Conservation (phyloP, 1,284 basidiomycete genomes). For the Amylostereum chailletii region DNA sequence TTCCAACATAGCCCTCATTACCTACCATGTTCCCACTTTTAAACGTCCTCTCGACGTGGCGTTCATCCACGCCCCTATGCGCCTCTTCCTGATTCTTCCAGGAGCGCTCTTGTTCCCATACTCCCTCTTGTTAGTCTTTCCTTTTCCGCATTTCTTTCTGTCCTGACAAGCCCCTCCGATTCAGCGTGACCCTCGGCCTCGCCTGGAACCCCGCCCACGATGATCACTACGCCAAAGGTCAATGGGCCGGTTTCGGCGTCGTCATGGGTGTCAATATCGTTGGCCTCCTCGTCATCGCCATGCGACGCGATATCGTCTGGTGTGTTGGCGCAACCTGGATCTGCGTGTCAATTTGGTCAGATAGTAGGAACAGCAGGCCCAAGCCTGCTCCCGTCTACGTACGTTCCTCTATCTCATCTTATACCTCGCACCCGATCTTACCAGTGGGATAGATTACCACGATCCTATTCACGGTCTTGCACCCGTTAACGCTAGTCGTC, state of each 20-base stretch:
- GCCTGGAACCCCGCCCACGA: slow-evolving; percentile 33
- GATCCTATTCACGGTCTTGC: slow-evolving; percentile 50
- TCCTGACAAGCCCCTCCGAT: neutral
- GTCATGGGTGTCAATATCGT: slow-evolving; percentile 50
- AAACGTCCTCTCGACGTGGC: slow-evolving; percentile 52
- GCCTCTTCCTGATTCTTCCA: slow-evolving; percentile 60
- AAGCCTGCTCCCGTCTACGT: slow-evolving; percentile 59
- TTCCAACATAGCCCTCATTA: slow-evolving; percentile 56
- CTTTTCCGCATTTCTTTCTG: neutral
- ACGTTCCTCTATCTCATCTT: slow-evolving; percentile 17
- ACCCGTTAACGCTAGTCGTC: slow-evolving; percentile 43
- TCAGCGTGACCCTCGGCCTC: slow-evolving; percentile 47
- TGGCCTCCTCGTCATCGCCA: slow-evolving; percentile 41
- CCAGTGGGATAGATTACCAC: slow-evolving; percentile 36
- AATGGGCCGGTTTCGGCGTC: slow-evolving; percentile 57
- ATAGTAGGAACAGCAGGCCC: slow-evolving; percentile 25
- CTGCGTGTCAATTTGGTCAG: slow-evolving; percentile 50
- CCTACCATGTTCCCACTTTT: slow-evolving; percentile 53
- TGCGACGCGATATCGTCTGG: slow-evolving; percentile 62
- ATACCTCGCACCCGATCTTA: neutral
- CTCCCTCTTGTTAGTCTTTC: slow-evolving; percentile 38
- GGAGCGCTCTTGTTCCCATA: slow-evolving; percentile 38
- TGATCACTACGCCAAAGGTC: slow-evolving; percentile 39
- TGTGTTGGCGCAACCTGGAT: slow-evolving; percentile 66
- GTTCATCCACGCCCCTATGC: slow-evolving; percentile 66